Evolutionary conservation across 2,329 filamentous ascomycete genomes (phyloP), one percentile per base, ranked within the genome.

Genomic region (Paraphoma chrysanthemicola): DNA sequence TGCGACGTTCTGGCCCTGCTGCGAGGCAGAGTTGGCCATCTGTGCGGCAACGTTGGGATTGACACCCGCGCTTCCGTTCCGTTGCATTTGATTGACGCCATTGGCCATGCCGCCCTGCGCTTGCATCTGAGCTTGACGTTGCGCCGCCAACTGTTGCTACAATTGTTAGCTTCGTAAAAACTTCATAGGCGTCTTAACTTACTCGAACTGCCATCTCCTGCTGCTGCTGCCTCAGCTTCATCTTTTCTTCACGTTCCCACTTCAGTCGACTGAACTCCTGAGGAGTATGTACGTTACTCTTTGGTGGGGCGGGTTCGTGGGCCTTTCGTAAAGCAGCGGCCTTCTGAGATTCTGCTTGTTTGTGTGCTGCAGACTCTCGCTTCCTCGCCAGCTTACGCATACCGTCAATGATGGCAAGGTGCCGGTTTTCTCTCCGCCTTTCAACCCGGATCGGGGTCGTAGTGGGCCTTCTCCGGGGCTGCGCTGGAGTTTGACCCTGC

Each of bases 371-470:
- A 10, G 90, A 90, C 78, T 99, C 95, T 28, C 94, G 87, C 78
- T 97, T 98, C 82, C 97, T 96, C 0, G 93, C 93, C 46, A 97
- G 78, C 75, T 98, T 99, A 42, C 93, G 87, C 92, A 98, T 97
- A 3, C 91, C 91, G 77, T 98, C 94, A 64, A 99, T 89, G 68
- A 98, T 84, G 44, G 90, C 91, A 54, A 98, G 81, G 71, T 97
- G 92, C 71, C 93, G 92, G 60, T 93, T 91, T 62, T 92, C 92
- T 62, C 92, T 88, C 53, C 93, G 87, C 59, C 93, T 87, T 70
- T 98, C 94, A 6, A 99, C 94, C 49, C 92, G 86, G 31, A 95
- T 80, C 3, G 94, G 93, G 55, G 85, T 83, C 0, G 89, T 88
- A 0, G 92, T 96, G 14, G 67, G 67, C 29, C 90, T 86, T 59